Evolutionary conservation across 768 basidiomycete genomes (phyloP).

Genomic region (Hortiboletus campestris): DNA sequence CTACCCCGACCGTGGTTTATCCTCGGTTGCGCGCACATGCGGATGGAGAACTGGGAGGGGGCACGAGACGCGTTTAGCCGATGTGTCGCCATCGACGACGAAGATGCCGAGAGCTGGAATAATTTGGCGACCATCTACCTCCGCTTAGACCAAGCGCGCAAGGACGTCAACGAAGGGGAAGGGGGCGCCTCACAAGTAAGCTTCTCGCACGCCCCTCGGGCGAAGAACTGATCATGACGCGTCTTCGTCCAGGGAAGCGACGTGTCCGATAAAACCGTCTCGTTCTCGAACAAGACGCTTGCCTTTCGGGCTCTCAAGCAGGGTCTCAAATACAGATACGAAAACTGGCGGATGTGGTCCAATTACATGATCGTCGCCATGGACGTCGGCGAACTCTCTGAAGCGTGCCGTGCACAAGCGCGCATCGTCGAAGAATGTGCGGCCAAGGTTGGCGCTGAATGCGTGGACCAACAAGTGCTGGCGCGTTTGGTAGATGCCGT

Average conservation of each 20-base stretch:
- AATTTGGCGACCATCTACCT: slow-evolving; percentile 95
- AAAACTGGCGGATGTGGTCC: slow-evolving; percentile 98
- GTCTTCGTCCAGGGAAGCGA: slow-evolving; percentile 25
- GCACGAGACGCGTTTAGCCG: slow-evolving; percentile 82
- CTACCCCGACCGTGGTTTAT: slow-evolving; percentile 91
- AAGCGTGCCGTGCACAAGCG: slow-evolving; percentile 79
- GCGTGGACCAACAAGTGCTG: slow-evolving; percentile 84
- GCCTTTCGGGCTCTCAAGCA: slow-evolving; percentile 93
- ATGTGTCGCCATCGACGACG: slow-evolving; percentile 89
- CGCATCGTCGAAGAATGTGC: slow-evolving; percentile 67
- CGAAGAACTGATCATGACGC: slow-evolving; percentile 8
- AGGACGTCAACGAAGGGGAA: slow-evolving; percentile 33
- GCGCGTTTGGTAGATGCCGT: slow-evolving; percentile 88
- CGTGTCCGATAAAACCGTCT: slow-evolving; percentile 34
- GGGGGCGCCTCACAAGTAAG: slow-evolving; percentile 23
- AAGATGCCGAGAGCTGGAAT: slow-evolving; percentile 98
- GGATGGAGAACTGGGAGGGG: slow-evolving; percentile 79
- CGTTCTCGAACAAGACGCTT: slow-evolving; percentile 75
- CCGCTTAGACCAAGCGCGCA: slow-evolving; percentile 56
- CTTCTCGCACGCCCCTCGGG: background rate
- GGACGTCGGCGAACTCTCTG: slow-evolving; percentile 89
- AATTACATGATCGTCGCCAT: slow-evolving; percentile 95
- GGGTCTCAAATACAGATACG: slow-evolving; percentile 79
- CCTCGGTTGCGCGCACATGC: slow-evolving; percentile 87
- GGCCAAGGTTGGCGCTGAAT: slow-evolving; percentile 45